A percentile compares a stretch with the other conserved stretches of the same genome.
These are phyloP conservation scores for Psilocybe mexicana DNA, from an alignment of 1,284 basidiomycete genomes.

Conservation along the genomic window DNA sequence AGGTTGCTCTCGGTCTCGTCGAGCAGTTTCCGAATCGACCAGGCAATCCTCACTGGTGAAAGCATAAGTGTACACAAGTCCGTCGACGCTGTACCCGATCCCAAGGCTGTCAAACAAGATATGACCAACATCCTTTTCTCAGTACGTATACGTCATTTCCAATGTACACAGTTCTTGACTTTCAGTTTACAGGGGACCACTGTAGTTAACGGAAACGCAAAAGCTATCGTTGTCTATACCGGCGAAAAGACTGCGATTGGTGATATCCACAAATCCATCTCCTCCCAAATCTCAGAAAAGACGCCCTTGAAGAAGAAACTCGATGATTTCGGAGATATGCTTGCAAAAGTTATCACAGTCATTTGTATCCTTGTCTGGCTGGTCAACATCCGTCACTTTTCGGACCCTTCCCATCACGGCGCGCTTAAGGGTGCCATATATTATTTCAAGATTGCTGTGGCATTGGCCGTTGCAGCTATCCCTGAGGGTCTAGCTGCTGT, in stretches of 20 bases:
- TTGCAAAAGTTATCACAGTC: slow-evolving; percentile 94
- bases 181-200: slow-evolving; percentile 73
- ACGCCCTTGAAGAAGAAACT: slow-evolving; percentile 94
- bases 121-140: slow-evolving; percentile 95
- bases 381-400: slow-evolving; percentile 92
- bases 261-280: slow-evolving; percentile 93
- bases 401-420: slow-evolving; percentile 89
- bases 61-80: slow-evolving; percentile 86
- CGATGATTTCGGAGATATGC: slow-evolving; percentile 94
- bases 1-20: slow-evolving; percentile 86
- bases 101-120: slow-evolving; percentile 89
- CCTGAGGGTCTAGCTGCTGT: slow-evolving; percentile 95
- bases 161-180: background rate
- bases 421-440: slow-evolving; percentile 91
- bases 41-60: slow-evolving; percentile 94
- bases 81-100: slow-evolving; percentile 63
- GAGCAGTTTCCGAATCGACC: slow-evolving; percentile 90
- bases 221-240: slow-evolving; percentile 84
- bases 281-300: slow-evolving; percentile 87
- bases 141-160: slow-evolving; percentile 41
- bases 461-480: slow-evolving; percentile 93
- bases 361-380: slow-evolving; percentile 96
- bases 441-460: slow-evolving; percentile 98
- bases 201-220: slow-evolving; percentile 87
- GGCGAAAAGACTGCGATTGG: slow-evolving; percentile 90